These are phyloP conservation scores for Aurantiochytrium sp. DNA, from an alignment of 108 stramenopile species.

Conservation along the genomic window DNA sequence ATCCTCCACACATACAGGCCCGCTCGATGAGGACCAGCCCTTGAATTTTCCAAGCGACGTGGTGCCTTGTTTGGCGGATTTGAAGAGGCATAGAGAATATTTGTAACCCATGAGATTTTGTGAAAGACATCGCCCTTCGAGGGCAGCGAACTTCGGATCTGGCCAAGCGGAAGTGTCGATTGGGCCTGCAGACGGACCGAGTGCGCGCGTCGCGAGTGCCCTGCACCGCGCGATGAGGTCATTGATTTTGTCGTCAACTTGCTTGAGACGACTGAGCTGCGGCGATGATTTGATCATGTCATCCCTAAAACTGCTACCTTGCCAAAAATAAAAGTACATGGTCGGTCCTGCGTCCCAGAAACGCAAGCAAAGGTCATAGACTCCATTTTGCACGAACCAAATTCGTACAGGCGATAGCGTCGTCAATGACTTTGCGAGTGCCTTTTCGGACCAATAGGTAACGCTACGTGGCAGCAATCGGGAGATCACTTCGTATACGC, in stretches of 20 bases:
- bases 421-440: not conserved
- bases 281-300: not conserved
- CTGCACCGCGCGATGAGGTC: not conserved
- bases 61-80: constrained; percentile 27
- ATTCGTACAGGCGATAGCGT: not conserved
- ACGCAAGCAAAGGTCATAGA: not conserved
- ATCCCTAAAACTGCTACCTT: not conserved
- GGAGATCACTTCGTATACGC: not conserved
- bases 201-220: not conserved
- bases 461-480: not conserved
- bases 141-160: not conserved
- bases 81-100: not conserved
- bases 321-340: not conserved
- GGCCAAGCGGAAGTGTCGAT: too few relatives aligned
- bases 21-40: not conserved
- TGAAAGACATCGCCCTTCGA: not conserved
- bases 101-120: not conserved
- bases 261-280: not conserved
- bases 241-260: not conserved
- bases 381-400: not conserved
- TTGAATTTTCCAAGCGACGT: constrained; percentile 11
- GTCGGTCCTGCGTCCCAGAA: constrained; percentile 11
- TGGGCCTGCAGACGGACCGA: too few relatives aligned
- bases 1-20: not conserved
- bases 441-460: not conserved